Percentiles rank a stretch among this genome's conserved stretches.
phyloP scores from a whole-genome alignment of 768 basidiomycete species.

The Cystofilobasidium bisporidii region DNA sequence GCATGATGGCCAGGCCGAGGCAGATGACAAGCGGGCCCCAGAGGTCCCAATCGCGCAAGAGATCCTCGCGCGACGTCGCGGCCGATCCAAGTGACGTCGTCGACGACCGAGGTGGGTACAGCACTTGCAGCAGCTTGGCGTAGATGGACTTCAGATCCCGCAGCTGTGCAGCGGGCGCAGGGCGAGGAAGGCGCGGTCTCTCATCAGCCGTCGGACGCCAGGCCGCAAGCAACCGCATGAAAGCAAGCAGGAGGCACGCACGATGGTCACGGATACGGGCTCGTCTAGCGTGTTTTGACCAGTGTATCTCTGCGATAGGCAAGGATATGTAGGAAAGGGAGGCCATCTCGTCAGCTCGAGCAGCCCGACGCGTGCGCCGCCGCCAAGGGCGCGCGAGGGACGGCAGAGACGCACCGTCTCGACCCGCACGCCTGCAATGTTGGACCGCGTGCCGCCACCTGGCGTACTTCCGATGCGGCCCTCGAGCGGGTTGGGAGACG shows the following conservation, averaged over 20 bases:
- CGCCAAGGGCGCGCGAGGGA: not conserved
- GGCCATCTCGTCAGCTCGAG: not conserved
- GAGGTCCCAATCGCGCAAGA: slow-evolving; percentile 28
- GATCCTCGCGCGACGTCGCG: not conserved
- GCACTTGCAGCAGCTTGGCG: slow-evolving; percentile 28
- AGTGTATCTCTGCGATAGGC: slow-evolving; percentile 22
- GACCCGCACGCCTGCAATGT: slow-evolving; percentile 24
- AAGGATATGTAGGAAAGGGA: not conserved
- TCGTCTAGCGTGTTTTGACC: slow-evolving; percentile 29
- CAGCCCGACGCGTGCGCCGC: not conserved
- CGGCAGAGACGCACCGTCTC: slow-evolving; percentile 19
- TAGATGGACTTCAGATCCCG: slow-evolving; percentile 27
- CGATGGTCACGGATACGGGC: slow-evolving; percentile 27
- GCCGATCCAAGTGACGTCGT: not conserved
- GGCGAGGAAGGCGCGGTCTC: too few species aligned
- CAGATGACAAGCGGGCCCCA: slow-evolving; percentile 29
- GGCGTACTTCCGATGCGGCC: slow-evolving; percentile 24
- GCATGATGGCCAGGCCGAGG: slow-evolving; percentile 26
- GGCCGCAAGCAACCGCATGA: too few species aligned
- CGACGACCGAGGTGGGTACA: slow-evolving; percentile 18
- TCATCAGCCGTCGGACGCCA: too few species aligned
- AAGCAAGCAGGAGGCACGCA: slow-evolving; percentile 10
- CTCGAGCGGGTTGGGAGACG: slow-evolving; percentile 3
- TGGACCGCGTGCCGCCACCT: slow-evolving; percentile 5
- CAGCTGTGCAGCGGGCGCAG: not conserved